Evolutionary conservation across 2,329 filamentous ascomycete genomes (phyloP).

Genomic region (Talaromyces pinophilus): DNA sequence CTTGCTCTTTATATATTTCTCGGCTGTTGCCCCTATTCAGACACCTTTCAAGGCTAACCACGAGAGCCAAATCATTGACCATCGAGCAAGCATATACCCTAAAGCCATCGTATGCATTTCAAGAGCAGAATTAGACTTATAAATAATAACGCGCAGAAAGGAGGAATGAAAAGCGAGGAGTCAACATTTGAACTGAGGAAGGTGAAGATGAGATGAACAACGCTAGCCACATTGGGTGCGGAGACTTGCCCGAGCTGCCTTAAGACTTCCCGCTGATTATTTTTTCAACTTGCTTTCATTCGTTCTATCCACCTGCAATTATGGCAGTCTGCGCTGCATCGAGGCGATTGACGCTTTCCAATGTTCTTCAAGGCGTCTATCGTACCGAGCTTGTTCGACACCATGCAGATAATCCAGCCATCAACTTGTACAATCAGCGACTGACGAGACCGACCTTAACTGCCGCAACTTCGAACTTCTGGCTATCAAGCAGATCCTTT

Average conservation of each 20-base stretch:
- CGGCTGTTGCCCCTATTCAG: neutral
- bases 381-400: conserved; percentile 1
- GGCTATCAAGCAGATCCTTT: neutral
- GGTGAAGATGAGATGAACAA: neutral
- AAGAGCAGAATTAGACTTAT: neutral
- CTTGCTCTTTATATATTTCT: neutral
- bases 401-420: neutral
- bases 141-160: too few relatives aligned
- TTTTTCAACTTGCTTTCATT: neutral
- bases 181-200: neutral
- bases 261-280: neutral
- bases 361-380: conserved; percentile 15
- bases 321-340: conserved; percentile 17
- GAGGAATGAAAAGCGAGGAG: neutral
- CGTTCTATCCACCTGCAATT: neutral
- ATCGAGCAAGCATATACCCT: neutral
- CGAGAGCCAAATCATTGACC: neutral
- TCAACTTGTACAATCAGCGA: neutral
- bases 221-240: neutral
- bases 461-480: neutral
- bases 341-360: conserved; percentile 14
- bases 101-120: neutral
- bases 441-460: neutral
- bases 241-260: neutral
- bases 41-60: neutral